Evolutionary conservation across 169 alveolate species (phyloP).

Genomic region (Toxoplasma gondii): DNA sequence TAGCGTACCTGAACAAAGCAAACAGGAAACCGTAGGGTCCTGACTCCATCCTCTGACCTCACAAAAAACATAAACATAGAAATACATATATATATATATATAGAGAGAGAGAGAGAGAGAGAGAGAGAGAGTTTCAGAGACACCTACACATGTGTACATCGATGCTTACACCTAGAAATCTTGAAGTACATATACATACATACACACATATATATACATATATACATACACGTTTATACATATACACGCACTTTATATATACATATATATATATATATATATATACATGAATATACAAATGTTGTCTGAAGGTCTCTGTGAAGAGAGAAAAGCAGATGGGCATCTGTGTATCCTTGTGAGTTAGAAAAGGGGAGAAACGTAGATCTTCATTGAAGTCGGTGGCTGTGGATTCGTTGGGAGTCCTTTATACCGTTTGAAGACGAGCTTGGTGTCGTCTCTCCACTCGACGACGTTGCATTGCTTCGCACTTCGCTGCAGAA

Average conservation of each 20-base stretch:
- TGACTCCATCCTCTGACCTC: not conserved
- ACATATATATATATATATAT: too few relatives aligned
- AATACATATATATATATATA: not conserved
- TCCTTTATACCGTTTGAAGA: conserved; percentile 89
- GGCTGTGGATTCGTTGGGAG: too few relatives aligned
- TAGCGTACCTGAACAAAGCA: conserved; percentile 91
- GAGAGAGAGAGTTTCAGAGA: not conserved
- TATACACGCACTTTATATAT: too few relatives aligned
- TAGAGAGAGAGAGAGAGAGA: not conserved
- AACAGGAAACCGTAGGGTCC: not conserved
- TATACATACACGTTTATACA: not conserved
- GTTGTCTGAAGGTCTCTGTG: too few relatives aligned
- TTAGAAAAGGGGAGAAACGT: too few relatives aligned
- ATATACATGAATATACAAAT: too few relatives aligned
- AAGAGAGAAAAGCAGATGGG: too few relatives aligned
- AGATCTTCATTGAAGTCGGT: too few relatives aligned
- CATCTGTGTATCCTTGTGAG: too few relatives aligned
- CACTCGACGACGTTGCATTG: conserved; percentile 97
- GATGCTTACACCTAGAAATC: not conserved
- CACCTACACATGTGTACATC: too few relatives aligned
- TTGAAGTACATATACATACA: too few relatives aligned
- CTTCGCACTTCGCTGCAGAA: conserved; percentile 93
- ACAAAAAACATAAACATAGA: not conserved
- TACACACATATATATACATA: not conserved
- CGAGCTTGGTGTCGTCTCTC: conserved; percentile 94